phyloP scores from a whole-genome alignment of 805 yeast genomes.

The Ogataea paradorogensis region DNA sequence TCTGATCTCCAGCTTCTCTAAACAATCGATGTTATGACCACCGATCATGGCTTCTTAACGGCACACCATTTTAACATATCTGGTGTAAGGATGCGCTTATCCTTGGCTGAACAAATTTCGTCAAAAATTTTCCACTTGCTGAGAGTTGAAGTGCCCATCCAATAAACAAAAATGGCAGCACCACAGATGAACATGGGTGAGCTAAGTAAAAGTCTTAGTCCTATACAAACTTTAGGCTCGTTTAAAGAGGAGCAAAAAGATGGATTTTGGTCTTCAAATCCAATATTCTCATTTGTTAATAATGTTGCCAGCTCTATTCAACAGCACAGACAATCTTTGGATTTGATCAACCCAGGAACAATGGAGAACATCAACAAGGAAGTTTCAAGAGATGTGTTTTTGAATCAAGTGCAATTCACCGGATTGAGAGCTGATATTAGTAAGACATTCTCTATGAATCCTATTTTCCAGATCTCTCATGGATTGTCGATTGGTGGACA shows the following conservation, averaged over 20 bases:
- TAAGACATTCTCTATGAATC: conserved; percentile 86
- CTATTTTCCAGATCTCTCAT: conserved; percentile 96
- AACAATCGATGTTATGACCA: no score
- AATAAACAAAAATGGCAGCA: conserved; percentile 23
- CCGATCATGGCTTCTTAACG: no score
- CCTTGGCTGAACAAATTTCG: conserved; percentile 4
- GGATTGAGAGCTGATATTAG: conserved; percentile 96
- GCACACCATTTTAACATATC: neutral
- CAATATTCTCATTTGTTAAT: conserved; percentile 74
- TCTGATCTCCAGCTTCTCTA: no score
- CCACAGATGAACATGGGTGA: conserved; percentile 48
- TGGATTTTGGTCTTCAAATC: conserved; percentile 78
- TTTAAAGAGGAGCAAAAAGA: conserved; percentile 46
- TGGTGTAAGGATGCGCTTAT: conserved; percentile 6
- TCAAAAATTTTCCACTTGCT: conserved; percentile 11
- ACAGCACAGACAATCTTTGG: conserved; percentile 77
- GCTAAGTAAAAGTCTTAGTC: conserved; percentile 53
- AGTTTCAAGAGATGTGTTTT: conserved; percentile 89
- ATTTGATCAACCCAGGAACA: conserved; percentile 89
- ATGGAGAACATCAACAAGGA: conserved; percentile 91
- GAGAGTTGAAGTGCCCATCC: conserved; percentile 14
- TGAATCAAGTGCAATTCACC: conserved; percentile 85
- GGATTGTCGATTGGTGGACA: conserved; percentile 86
- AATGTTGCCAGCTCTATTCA: conserved; percentile 69
- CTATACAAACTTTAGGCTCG: conserved; percentile 56